Percentiles rank a stretch among this genome's conserved stretches.
phyloP scores from a whole-genome alignment of 2,329 filamentous ascomycete species.

The Venturia pyrina region DNA sequence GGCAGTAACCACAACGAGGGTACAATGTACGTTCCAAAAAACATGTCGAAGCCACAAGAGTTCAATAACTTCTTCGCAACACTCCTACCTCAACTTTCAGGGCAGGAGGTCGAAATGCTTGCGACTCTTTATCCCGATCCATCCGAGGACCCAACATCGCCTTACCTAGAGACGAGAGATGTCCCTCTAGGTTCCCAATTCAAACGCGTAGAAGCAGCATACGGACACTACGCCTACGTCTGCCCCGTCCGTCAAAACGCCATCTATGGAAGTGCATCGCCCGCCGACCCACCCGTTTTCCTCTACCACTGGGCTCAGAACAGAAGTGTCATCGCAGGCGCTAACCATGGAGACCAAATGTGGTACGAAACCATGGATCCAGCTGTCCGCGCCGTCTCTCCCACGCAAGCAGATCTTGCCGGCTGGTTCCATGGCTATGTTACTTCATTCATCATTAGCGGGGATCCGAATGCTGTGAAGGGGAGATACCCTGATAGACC shows the following conservation, averaged over 20 bases:
- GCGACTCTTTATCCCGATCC: conserved; percentile 55
- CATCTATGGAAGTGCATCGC: conserved; percentile 25
- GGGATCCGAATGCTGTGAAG: conserved; percentile 21
- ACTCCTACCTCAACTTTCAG: conserved; percentile 49
- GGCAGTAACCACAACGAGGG: conserved; percentile 45
- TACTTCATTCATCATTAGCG: conserved; percentile 23
- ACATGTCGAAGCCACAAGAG: background rate
- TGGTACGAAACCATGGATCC: conserved; percentile 24
- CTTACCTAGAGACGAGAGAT: conserved; percentile 30
- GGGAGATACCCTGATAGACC: conserved; percentile 18
- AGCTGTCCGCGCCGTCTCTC: conserved; percentile 17
- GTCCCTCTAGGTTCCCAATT: conserved; percentile 43
- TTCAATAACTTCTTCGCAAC: conserved; percentile 45
- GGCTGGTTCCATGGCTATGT: conserved; percentile 23
- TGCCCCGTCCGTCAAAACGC: conserved; percentile 54
- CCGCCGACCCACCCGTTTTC: conserved; percentile 33
- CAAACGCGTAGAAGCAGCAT: conserved; percentile 48
- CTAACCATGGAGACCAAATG: conserved; percentile 27
- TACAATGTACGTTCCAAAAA: conserved; percentile 13
- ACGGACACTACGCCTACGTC: conserved; percentile 56
- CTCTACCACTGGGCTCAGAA: conserved; percentile 52
- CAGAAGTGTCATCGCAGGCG: conserved; percentile 25
- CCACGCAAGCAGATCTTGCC: conserved; percentile 22
- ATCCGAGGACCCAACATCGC: conserved; percentile 27
- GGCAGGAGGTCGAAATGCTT: conserved; percentile 44